Percentiles rank a stretch among this genome's conserved stretches.
Evolutionary conservation across 768 basidiomycete genomes (phyloP).

Genomic region (Mycena latifolia): DNA sequence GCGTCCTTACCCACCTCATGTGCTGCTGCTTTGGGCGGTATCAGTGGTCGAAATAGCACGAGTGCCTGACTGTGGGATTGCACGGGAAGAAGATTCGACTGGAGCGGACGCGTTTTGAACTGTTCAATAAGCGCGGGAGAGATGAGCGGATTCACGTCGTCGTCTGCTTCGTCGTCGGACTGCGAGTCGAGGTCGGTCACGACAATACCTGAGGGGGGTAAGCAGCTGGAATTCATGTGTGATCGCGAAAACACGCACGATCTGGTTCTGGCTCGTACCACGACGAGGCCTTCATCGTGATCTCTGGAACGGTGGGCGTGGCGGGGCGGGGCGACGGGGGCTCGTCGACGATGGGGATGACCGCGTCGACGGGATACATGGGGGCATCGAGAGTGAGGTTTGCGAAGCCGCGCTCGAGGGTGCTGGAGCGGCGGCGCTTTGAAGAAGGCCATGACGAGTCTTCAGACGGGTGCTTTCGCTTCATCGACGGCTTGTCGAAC

Average conservation of each 20-base stretch:
- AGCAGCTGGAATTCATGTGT: conserved; percentile 11
- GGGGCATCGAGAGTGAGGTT: conserved; percentile 54
- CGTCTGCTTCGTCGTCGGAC: conserved; percentile 57
- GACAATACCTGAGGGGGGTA: conserved; percentile 73
- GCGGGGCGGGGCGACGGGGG: conserved; percentile 35
- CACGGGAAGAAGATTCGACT: conserved; percentile 38
- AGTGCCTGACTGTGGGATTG: conserved; percentile 58
- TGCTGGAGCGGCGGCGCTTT: conserved; percentile 61
- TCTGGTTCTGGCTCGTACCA: conserved; percentile 82
- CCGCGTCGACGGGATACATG: conserved; percentile 18
- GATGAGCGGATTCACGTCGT: conserved; percentile 52
- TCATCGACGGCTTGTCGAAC: conserved; percentile 18
- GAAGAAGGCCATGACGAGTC: conserved; percentile 38
- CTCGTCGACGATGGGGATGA: conserved; percentile 33
- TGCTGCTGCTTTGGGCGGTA: neutral
- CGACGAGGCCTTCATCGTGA: conserved; percentile 72
- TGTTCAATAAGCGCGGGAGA: conserved; percentile 60
- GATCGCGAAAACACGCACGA: conserved; percentile 56
- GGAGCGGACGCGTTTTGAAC: conserved; percentile 50
- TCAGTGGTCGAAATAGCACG: conserved; percentile 64
- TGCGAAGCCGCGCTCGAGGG: conserved; percentile 70
- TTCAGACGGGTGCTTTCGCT: conserved; percentile 24
- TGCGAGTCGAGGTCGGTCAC: conserved; percentile 70
- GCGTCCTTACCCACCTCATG: neutral
- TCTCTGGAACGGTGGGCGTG: conserved; percentile 53